Conservation (phyloP, 2,329 filamentous ascomycete species). For the Hymenoscyphus scutula region DNA sequence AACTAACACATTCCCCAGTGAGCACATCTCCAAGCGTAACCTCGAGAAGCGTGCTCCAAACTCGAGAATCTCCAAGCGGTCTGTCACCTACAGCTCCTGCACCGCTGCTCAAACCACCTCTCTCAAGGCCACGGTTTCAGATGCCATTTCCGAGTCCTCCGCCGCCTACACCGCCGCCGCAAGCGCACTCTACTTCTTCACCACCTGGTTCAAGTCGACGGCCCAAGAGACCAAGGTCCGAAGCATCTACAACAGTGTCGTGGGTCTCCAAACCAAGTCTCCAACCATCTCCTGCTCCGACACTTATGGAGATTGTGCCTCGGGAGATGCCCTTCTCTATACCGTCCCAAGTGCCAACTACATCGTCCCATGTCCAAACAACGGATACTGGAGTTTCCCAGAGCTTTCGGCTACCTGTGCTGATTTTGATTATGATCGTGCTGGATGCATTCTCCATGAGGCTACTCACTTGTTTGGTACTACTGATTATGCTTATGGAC, state of each 20-base stretch:
- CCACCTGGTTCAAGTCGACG: constrained; percentile 29
- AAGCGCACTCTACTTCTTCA: constrained; percentile 23
- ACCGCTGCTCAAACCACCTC: constrained; percentile 19
- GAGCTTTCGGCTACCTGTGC: constrained; percentile 23
- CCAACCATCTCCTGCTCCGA: constrained; percentile 27
- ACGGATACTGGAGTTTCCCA: constrained; percentile 27
- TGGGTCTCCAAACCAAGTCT: constrained; percentile 24
- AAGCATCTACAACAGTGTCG: constrained; percentile 26
- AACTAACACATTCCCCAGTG: constrained; percentile 10
- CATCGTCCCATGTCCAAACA: constrained; percentile 28
- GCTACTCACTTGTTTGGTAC: constrained; percentile 30
- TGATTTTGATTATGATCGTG: constrained; percentile 28
- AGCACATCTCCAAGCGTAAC: constrained; percentile 16
- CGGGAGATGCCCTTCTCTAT: constrained; percentile 27
- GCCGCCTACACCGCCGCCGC: constrained; percentile 27
- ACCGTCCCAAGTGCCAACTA: constrained; percentile 25
- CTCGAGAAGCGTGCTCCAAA: not conserved
- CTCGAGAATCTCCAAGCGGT: constrained; percentile 27
- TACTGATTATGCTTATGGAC: constrained; percentile 28
- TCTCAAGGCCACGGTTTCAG: constrained; percentile 22
- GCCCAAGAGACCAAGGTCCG: constrained; percentile 22
- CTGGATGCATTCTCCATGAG: constrained; percentile 27
- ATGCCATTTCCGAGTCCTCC: constrained; percentile 25
- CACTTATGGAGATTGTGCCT: constrained; percentile 24
- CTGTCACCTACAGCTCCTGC: constrained; percentile 25